Percentiles rank a stretch among this genome's conserved stretches.
Conservation (phyloP, 495 filamentous ascomycete species). For the Neohortaea acidophila region DNA sequence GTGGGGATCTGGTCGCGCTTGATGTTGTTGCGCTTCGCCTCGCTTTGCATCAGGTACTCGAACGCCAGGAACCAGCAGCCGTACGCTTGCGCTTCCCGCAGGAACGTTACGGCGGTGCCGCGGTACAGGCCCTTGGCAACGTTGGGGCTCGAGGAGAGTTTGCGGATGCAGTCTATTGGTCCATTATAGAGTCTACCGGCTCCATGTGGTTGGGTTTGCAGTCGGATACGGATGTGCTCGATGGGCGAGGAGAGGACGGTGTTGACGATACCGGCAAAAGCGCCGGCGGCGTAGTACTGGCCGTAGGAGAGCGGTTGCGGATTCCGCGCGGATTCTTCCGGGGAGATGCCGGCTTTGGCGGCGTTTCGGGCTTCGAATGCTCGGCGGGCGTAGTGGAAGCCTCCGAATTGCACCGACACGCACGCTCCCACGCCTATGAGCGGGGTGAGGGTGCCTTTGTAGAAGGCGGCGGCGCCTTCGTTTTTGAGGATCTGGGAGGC, state of each 20-base stretch:
- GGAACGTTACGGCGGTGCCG: conserved; percentile 67
- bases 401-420: conserved; percentile 94
- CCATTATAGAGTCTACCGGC: conserved; percentile 60
- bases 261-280: conserved; percentile 87
- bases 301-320: conserved; percentile 38
- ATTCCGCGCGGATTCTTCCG: neutral
- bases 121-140: conserved; percentile 64
- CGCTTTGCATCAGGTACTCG: conserved; percentile 88
- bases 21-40: conserved; percentile 59
- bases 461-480: conserved; percentile 85
- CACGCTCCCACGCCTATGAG: conserved; percentile 93
- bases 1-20: conserved; percentile 60
- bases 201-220: conserved; percentile 93
- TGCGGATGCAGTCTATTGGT: conserved; percentile 77
- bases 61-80: conserved; percentile 89
- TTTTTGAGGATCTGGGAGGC: conserved; percentile 70
- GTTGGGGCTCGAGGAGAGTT: conserved; percentile 51
- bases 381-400: conserved; percentile 83
- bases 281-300: conserved; percentile 83
- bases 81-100: conserved; percentile 88
- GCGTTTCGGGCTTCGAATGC: conserved; percentile 62
- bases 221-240: conserved; percentile 92
- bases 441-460: conserved; percentile 96
- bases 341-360: conserved; percentile 23
- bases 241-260: conserved; percentile 78